Evolutionary conservation across 2,329 filamentous ascomycete genomes (phyloP).

Genomic region (Celoporthe dispersa): DNA sequence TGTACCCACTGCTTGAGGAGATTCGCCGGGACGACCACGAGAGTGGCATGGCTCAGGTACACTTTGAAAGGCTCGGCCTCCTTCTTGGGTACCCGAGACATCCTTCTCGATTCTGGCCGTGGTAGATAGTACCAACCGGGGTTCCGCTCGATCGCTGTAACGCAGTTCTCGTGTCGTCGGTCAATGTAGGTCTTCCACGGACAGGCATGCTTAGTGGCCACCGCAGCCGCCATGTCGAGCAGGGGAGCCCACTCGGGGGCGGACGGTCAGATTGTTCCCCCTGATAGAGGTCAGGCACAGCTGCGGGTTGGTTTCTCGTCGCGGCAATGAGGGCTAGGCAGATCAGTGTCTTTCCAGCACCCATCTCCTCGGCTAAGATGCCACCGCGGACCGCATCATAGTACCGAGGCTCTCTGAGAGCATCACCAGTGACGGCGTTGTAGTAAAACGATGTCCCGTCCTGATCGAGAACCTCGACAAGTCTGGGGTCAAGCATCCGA

Average conservation of each 20-base stretch:
- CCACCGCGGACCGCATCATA: slow-evolving; percentile 80
- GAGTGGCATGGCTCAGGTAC: slow-evolving; percentile 68
- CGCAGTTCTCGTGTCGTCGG: slow-evolving; percentile 53
- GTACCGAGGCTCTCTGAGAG: slow-evolving; percentile 67
- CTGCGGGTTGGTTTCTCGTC: slow-evolving; percentile 70
- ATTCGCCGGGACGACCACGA: slow-evolving; percentile 84
- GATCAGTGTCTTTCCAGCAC: slow-evolving; percentile 85
- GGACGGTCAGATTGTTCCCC: slow-evolving; percentile 43
- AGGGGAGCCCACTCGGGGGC: slow-evolving; percentile 63
- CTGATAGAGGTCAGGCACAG: slow-evolving; percentile 66
- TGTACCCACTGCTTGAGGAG: slow-evolving; percentile 81
- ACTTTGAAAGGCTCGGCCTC: slow-evolving; percentile 52
- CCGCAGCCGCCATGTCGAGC: slow-evolving; percentile 75
- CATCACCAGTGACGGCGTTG: slow-evolving; percentile 64
- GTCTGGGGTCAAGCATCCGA: slow-evolving; percentile 72
- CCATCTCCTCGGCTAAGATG: slow-evolving; percentile 81
- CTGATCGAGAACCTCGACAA: slow-evolving; percentile 65
- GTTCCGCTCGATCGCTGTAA: slow-evolving; percentile 60
- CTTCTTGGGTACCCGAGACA: slow-evolving; percentile 41
- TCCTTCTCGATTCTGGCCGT: slow-evolving; percentile 45
- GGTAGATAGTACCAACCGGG: slow-evolving; percentile 63
- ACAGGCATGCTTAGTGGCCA: slow-evolving; percentile 66
- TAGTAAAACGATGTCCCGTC: slow-evolving; percentile 69
- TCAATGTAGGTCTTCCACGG: slow-evolving; percentile 74
- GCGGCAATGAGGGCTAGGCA: slow-evolving; percentile 78